These are phyloP conservation scores for Cucurbitaria berberidis DNA, from an alignment of 2,329 filamentous ascomycete genomes.

Conservation along the genomic window DNA sequence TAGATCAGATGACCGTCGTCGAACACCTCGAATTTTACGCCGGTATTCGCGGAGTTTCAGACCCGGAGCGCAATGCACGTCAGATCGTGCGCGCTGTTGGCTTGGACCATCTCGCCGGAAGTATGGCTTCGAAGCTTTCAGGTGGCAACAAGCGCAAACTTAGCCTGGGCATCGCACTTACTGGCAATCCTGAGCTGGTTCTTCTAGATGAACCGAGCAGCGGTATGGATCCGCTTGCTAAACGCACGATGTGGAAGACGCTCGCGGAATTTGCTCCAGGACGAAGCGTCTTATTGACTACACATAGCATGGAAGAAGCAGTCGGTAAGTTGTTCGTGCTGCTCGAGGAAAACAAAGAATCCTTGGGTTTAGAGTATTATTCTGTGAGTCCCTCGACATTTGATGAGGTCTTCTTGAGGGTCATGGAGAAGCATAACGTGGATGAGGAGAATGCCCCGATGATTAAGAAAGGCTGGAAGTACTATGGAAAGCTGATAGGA, in stretches of 20 bases:
- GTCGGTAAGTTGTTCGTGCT: constrained; percentile 67
- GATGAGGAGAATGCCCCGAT: constrained; percentile 21
- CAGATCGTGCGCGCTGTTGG: constrained; percentile 79
- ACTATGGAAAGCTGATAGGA: constrained; percentile 9
- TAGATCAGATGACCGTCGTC: constrained; percentile 84
- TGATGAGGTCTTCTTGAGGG: constrained; percentile 85
- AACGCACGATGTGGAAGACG: constrained; percentile 88
- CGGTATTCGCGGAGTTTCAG: constrained; percentile 74
- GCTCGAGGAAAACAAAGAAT: constrained; percentile 72
- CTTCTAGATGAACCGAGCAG: constrained; percentile 86
- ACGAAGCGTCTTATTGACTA: constrained; percentile 80
- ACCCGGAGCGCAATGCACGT: constrained; percentile 75
- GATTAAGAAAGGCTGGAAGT: constrained; percentile 22
- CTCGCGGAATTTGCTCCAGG: constrained; percentile 71
- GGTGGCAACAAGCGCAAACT: constrained; percentile 91
- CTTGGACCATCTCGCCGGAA: constrained; percentile 68
- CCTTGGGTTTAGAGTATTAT: constrained; percentile 78
- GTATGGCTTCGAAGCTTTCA: constrained; percentile 77
- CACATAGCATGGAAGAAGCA: constrained; percentile 92
- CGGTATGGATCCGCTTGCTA: constrained; percentile 84
- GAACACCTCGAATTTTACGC: constrained; percentile 89
- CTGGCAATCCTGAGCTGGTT: constrained; percentile 85
- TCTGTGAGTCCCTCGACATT: constrained; percentile 82
- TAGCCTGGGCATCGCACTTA: constrained; percentile 81
- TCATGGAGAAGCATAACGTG: constrained; percentile 63